These are phyloP conservation scores for Filobasidium uniguttulatum DNA, from an alignment of 1,284 basidiomycete species.

Conservation along the genomic window DNA sequence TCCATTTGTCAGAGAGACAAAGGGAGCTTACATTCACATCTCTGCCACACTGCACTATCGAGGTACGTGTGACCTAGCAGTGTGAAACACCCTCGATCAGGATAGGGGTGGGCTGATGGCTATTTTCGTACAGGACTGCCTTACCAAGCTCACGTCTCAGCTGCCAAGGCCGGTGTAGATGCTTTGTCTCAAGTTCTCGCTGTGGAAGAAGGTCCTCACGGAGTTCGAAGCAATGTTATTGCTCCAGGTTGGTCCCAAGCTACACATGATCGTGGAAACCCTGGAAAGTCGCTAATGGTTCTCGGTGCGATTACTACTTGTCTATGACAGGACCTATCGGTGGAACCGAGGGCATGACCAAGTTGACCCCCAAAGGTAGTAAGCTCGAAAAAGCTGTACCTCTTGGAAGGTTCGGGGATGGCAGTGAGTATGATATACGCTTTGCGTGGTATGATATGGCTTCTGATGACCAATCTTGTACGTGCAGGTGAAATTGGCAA, in stretches of 20 bases:
- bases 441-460: neutral
- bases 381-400: slow-evolving; percentile 38
- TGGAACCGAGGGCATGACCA: slow-evolving; percentile 70
- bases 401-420: slow-evolving; percentile 51
- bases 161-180: slow-evolving; percentile 90
- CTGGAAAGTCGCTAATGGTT: neutral
- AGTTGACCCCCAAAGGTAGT: slow-evolving; percentile 45
- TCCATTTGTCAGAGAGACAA: slow-evolving; percentile 51
- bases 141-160: slow-evolving; percentile 82
- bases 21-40: slow-evolving; percentile 80
- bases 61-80: slow-evolving; percentile 39
- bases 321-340: slow-evolving; percentile 46
- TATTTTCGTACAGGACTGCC: slow-evolving; percentile 47
- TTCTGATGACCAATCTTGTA: neutral
- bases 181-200: slow-evolving; percentile 72
- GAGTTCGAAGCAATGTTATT: slow-evolving; percentile 86
- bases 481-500: slow-evolving; percentile 56
- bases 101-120: neutral
- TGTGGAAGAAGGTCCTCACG: slow-evolving; percentile 83
- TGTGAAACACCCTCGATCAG: neutral
- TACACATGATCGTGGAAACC: neutral
- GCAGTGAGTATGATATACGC: slow-evolving; percentile 27
- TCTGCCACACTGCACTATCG: slow-evolving; percentile 80
- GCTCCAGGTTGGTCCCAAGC: slow-evolving; percentile 48
- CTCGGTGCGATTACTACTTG: neutral